Percentiles rank a stretch among this genome's conserved stretches.
phyloP scores from a whole-genome alignment of 2,329 filamentous ascomycete genomes.

The Aquanectria penicillioides region DNA sequence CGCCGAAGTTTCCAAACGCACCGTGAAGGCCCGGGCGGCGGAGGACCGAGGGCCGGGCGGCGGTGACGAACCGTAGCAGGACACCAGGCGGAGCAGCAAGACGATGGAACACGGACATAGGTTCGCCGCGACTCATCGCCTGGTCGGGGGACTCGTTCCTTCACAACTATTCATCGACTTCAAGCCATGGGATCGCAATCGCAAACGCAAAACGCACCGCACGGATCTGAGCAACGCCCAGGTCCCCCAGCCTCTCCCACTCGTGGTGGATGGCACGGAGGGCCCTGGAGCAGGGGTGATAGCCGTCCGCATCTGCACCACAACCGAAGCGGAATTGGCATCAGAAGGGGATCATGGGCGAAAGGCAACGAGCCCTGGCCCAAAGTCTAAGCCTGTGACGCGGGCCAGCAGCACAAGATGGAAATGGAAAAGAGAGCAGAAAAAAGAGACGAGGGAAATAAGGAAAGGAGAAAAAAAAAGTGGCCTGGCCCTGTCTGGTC shows the following conservation, averaged over 20 bases:
- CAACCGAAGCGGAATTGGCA: slow-evolving; percentile 24
- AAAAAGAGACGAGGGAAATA: not conserved
- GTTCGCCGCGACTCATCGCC: not conserved
- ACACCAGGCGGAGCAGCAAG: not conserved
- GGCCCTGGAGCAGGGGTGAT: slow-evolving; percentile 9
- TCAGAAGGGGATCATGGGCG: slow-evolving; percentile 5
- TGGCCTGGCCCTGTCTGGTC: not conserved
- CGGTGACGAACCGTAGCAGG: not conserved
- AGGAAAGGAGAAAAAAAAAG: not conserved
- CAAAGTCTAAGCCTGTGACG: slow-evolving; percentile 5
- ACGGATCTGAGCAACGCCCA: slow-evolving; percentile 20
- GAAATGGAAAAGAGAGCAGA: not conserved
- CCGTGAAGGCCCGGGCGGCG: slow-evolving; percentile 21
- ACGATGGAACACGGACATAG: not conserved
- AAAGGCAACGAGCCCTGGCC: not conserved
- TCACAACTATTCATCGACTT: no score
- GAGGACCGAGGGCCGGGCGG: slow-evolving; percentile 4
- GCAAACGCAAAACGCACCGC: slow-evolving; percentile 11
- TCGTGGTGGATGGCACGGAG: slow-evolving; percentile 11
- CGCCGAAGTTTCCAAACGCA: slow-evolving; percentile 19
- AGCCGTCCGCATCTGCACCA: slow-evolving; percentile 30
- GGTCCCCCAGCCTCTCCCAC: slow-evolving; percentile 14
- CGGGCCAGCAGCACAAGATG: not conserved
- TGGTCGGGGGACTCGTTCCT: no score
- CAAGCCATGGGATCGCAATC: not conserved